Evolutionary conservation across 78 protist species (phyloP).

Genomic region (Speleostelium caveatum): DNA sequence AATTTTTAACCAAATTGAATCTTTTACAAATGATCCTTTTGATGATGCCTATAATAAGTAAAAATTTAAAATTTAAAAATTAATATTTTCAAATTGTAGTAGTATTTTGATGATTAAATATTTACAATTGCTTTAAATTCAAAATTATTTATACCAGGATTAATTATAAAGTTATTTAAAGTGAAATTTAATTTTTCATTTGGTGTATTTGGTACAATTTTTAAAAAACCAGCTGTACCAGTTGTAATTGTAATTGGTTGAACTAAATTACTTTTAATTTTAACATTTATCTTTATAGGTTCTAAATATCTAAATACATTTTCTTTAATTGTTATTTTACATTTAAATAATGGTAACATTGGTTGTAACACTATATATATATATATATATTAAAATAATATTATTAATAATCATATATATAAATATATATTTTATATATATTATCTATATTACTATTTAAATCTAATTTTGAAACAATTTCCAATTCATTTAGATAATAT

Average conservation of each 20-base stretch:
- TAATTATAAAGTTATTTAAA: constrained; percentile 12
- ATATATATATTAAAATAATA: not conserved
- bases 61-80: too few relatives aligned
- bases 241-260: constrained; percentile 4
- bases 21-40: constrained; percentile 53
- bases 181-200: constrained; percentile 34
- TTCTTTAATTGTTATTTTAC: constrained; percentile 6
- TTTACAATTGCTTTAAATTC: constrained; percentile 16
- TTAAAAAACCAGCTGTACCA: constrained; percentile 35
- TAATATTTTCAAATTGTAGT: too few relatives aligned
- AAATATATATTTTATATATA: not conserved
- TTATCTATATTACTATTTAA: constrained; percentile 2
- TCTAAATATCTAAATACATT: constrained; percentile 54
- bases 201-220: not conserved
- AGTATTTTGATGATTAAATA: too few relatives aligned
- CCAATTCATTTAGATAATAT: constrained; percentile 27
- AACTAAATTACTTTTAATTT: constrained; percentile 15
- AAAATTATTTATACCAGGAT: constrained; percentile 49
- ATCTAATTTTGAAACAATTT: not conserved
- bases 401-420: not conserved
- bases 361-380: constrained; percentile 4
- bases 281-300: constrained; percentile 16
- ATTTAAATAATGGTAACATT: constrained; percentile 57
- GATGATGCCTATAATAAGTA: too few relatives aligned
- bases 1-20: constrained; percentile 44